A percentile compares a stretch with the other conserved stretches of the same genome.
phyloP scores from a whole-genome alignment of 495 filamentous ascomycete genomes.

The Penicillium desertorum region DNA sequence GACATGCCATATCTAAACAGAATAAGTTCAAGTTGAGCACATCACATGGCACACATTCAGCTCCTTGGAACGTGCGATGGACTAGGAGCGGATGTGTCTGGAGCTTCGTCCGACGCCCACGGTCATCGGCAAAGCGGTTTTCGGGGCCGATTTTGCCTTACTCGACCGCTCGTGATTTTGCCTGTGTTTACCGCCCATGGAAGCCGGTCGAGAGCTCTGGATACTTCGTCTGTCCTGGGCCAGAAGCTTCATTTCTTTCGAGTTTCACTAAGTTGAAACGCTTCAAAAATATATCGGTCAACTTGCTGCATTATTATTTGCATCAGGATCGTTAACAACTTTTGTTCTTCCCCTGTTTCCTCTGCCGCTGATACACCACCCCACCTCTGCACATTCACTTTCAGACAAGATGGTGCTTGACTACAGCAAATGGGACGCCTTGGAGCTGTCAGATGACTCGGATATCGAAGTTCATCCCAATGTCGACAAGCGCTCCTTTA shows the following conservation, averaged over 20 bases:
- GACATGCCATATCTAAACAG: constrained; percentile 40
- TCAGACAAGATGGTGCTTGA: constrained; percentile 76
- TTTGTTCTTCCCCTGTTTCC: constrained; percentile 5
- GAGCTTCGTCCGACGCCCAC: constrained; percentile 14
- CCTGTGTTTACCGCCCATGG: constrained; percentile 32
- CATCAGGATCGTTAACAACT: neutral
- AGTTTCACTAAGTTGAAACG: neutral
- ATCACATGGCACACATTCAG: constrained; percentile 16
- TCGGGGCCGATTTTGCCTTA: constrained; percentile 31
- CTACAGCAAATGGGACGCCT: constrained; percentile 94
- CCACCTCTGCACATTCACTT: constrained; percentile 7
- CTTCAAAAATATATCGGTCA: neutral
- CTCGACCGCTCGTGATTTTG: constrained; percentile 33
- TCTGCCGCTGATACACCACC: constrained; percentile 23
- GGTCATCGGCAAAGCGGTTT: constrained; percentile 22
- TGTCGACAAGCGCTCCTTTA: constrained; percentile 98
- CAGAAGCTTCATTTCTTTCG: neutral
- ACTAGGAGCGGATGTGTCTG: constrained; percentile 25
- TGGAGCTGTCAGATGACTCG: constrained; percentile 96
- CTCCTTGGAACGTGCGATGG: constrained; percentile 12
- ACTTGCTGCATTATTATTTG: neutral
- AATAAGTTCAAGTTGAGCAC: constrained; percentile 12
- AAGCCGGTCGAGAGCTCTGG: constrained; percentile 43
- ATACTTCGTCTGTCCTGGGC: constrained; percentile 20
- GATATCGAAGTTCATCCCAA: constrained; percentile 99